Evolutionary conservation across 208 protist species (phyloP), one percentile per base, ranked within the genome.

Genomic region (Wallacemonas sp.): DNA sequence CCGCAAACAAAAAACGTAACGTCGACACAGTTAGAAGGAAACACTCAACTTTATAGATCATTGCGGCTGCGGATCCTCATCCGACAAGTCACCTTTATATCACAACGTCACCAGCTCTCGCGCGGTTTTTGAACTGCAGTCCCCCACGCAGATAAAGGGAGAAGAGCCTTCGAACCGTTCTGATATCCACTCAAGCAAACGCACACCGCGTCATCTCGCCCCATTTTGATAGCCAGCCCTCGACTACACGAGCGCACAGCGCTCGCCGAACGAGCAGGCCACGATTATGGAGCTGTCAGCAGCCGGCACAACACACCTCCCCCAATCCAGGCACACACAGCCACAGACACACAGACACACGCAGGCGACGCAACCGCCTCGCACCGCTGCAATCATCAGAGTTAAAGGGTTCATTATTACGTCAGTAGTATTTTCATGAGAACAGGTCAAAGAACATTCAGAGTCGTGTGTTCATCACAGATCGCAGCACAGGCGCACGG

Each of bases 321-420:
- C 38, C 0, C 38, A 42, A 42, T 42, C 17, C 17, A 17, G 12
- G 22, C 44, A 49, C 15, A 22, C 44, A 30, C 46, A 54, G 30
- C 9, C 51, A 42, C 51, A 42, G 30, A 58, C 39, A 68, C 47
- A 19, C 45, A 44, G 28, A 38, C 27, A 28, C 31, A 36, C 41
- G 22, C 12, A 41, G 44, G n/a, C 24, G 45, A 27, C 31, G 42
- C 24, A n/a, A n/a, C n/a, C n/a, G n/a, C n/a, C n/a, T n/a, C n/a
- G n/a, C n/a, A n/a, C n/a, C n/a, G n/a, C n/a, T n/a, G n/a, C n/a
- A n/a, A n/a, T n/a, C 64, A 41, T 79, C 72, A 82, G 72, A 82
- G 63, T 75, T 82, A 75, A 82, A 79, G 72, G 68, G 63, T 75
- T 75, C 72, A 62, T 68, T 65, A 19, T 49, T 28, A 69, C 64